Conservation (phyloP, 768 basidiomycete genomes). For the Cystoderma amianthinum region DNA sequence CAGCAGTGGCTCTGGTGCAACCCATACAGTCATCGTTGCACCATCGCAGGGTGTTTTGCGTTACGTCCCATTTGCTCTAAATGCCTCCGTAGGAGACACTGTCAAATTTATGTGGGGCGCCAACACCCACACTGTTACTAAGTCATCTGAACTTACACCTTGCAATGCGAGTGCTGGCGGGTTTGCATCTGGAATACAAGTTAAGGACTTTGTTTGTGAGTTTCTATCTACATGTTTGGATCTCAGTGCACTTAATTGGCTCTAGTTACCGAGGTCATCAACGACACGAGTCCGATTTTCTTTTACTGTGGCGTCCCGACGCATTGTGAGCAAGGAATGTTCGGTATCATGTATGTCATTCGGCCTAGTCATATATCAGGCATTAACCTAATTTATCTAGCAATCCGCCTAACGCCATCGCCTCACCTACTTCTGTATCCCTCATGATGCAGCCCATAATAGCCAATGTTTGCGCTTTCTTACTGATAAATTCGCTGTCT, state of each 20-base stretch:
- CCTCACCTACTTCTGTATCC: slow-evolving; percentile 38
- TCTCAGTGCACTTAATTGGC: slow-evolving; percentile 9
- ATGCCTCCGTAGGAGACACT: slow-evolving; percentile 74
- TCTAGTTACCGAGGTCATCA: slow-evolving; percentile 62
- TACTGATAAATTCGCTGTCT: too few relatives aligned
- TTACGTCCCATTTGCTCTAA: slow-evolving; percentile 68
- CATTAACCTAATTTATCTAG: slow-evolving; percentile 18
- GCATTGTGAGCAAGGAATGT: slow-evolving; percentile 84
- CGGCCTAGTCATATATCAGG: background rate
- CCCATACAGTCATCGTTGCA: slow-evolving; percentile 74
- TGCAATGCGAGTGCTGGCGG: slow-evolving; percentile 66
- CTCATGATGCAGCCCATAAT: slow-evolving; percentile 44
- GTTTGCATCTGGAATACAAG: slow-evolving; percentile 63
- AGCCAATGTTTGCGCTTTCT: slow-evolving; percentile 23
- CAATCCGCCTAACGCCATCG: slow-evolving; percentile 50
- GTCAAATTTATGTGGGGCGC: slow-evolving; percentile 74
- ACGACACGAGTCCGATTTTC: slow-evolving; percentile 66
- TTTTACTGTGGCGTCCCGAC: slow-evolving; percentile 66
- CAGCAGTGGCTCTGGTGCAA: slow-evolving; percentile 42
- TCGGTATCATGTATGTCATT: slow-evolving; percentile 56
- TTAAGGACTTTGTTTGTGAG: slow-evolving; percentile 58
- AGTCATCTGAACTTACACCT: slow-evolving; percentile 55
- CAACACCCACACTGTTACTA: slow-evolving; percentile 79
- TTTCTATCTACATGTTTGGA: slow-evolving; percentile 4
- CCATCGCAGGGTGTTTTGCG: slow-evolving; percentile 72